Conservation (phyloP, 169 alveolate species). For the Cytauxzoon felis region DNA sequence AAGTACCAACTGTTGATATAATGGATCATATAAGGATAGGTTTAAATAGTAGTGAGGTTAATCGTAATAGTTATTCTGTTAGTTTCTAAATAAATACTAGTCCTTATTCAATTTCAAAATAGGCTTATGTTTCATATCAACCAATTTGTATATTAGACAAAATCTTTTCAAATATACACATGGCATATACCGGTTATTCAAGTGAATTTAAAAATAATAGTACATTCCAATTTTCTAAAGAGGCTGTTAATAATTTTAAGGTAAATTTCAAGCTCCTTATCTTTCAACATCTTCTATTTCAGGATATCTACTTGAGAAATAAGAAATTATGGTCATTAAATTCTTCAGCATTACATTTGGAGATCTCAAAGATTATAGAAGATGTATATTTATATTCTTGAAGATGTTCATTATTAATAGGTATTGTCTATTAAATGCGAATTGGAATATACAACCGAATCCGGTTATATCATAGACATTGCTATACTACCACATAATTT, state of each 20-base stretch:
- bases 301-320: slow-evolving; percentile 4
- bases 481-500: slow-evolving; percentile 34
- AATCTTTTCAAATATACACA: slow-evolving; percentile 13
- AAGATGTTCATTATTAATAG: background rate
- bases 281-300: no score
- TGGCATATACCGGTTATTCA: slow-evolving; percentile 33
- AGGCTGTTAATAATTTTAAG: slow-evolving; percentile 10
- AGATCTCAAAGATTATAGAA: slow-evolving; percentile 13
- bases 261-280: no score
- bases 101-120: background rate
- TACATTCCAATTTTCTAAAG: slow-evolving; percentile 10
- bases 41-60: slow-evolving; percentile 9
- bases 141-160: slow-evolving; percentile 3
- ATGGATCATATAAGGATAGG: slow-evolving; percentile 32
- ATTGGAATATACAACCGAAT: slow-evolving; percentile 14
- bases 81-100: background rate
- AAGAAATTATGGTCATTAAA: slow-evolving; percentile 20
- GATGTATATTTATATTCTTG: background rate
- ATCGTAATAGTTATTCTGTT: slow-evolving; percentile 30
- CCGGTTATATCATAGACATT: slow-evolving; percentile 28
- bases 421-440: slow-evolving; percentile 22
- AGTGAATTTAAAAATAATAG: background rate
- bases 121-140: slow-evolving; percentile 32
- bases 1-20: slow-evolving; percentile 30
- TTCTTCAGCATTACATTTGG: slow-evolving; percentile 33